phyloP scores from a whole-genome alignment of 306 rosid species.

The Abrus pulchellus region DNA sequence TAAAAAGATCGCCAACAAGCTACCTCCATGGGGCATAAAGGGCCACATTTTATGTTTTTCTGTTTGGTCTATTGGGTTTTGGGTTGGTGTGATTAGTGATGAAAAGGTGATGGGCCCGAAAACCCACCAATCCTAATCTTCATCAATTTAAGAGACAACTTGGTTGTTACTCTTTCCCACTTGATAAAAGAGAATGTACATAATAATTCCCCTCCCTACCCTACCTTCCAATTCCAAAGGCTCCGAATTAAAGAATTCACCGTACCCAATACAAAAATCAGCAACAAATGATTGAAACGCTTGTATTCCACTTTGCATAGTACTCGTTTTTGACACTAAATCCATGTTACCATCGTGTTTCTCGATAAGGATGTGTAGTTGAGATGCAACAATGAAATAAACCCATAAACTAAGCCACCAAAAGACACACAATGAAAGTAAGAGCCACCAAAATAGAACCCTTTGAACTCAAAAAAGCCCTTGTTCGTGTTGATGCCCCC shows the following conservation, averaged over 20 bases:
- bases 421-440: slow-evolving; percentile 49
- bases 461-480: background rate
- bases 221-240: slow-evolving; percentile 38
- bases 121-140: slow-evolving; percentile 45
- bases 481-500: slow-evolving; percentile 48
- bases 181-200: slow-evolving; percentile 16
- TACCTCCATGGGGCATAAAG: too few relatives aligned
- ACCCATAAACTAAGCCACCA: slow-evolving; percentile 33
- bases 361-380: slow-evolving; percentile 38
- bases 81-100: background rate
- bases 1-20: background rate
- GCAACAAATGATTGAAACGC: slow-evolving; percentile 52
- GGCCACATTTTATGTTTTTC: too few relatives aligned
- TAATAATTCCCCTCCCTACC: background rate
- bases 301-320: slow-evolving; percentile 2
- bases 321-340: background rate
- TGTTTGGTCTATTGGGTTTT: too few relatives aligned
- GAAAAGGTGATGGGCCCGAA: slow-evolving; percentile 48
- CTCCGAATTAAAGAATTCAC: slow-evolving; percentile 27
- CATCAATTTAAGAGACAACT: slow-evolving; percentile 32
- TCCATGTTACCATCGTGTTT: background rate
- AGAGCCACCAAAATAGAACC: slow-evolving; percentile 45
- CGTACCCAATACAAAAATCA: slow-evolving; percentile 23
- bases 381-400: slow-evolving; percentile 21
- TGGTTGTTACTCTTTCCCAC: slow-evolving; percentile 1